A percentile compares a stretch with the other conserved stretches of the same genome.
These are phyloP conservation scores for Cystofilobasidium bisporidii DNA, from an alignment of 768 basidiomycete species.

Conservation along the genomic window DNA sequence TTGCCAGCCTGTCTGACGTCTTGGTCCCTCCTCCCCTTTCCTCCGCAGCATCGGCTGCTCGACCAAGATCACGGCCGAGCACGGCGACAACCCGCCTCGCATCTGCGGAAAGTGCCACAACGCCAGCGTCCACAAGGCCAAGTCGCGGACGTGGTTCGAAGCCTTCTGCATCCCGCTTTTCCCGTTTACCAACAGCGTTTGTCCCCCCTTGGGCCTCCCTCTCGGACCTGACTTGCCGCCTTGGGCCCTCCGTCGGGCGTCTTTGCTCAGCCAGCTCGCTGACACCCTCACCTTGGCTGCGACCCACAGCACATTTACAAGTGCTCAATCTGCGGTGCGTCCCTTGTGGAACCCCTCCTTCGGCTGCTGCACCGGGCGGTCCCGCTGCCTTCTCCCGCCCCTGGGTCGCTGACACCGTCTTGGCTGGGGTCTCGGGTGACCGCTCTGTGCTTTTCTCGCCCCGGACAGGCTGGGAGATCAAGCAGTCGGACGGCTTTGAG, in stretches of 20 bases:
- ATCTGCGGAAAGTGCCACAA: slow-evolving; percentile 23
- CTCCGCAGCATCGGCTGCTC: background rate
- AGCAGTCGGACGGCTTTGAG: slow-evolving; percentile 19
- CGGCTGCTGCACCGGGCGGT: no score
- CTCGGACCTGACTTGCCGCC: no score
- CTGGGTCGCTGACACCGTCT: no score
- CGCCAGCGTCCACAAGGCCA: slow-evolving; percentile 13
- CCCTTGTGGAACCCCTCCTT: no score
- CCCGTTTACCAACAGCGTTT: slow-evolving; percentile 12
- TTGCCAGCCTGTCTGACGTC: no score
- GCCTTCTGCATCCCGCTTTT: slow-evolving; percentile 24
- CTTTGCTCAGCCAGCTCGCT: no score
- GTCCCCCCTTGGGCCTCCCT: background rate
- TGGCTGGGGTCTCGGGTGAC: no score
- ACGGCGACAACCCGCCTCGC: slow-evolving; percentile 20
- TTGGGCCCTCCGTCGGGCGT: no score
- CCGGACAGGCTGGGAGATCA: slow-evolving; percentile 24
- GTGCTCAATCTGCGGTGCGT: slow-evolving; percentile 17
- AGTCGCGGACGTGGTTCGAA: slow-evolving; percentile 9
- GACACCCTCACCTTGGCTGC: background rate
- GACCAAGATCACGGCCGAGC: slow-evolving; percentile 12
- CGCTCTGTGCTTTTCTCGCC: no score
- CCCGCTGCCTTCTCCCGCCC: no score
- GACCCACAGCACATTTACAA: slow-evolving; percentile 13
- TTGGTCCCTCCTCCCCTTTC: no score